Conservation (phyloP, 1,139 yeast genomes). For the Protomyces macrosporus region DNA sequence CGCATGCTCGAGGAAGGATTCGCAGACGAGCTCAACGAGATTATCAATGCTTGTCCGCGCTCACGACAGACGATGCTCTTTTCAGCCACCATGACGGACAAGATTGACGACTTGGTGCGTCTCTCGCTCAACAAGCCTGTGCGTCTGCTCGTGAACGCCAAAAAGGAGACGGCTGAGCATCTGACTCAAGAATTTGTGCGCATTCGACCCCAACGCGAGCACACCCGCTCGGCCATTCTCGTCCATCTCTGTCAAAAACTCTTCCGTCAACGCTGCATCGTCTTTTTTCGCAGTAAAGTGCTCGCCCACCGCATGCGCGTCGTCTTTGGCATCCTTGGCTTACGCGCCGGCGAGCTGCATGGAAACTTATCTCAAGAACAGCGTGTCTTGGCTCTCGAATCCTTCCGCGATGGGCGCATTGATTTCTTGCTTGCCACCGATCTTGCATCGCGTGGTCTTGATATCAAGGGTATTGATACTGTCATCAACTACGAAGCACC, state of each 20-base stretch:
- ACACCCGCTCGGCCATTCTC: conserved; percentile 73
- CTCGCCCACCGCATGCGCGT: conserved; percentile 82
- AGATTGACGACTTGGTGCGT: conserved; percentile 66
- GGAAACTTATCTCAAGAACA: conserved; percentile 95
- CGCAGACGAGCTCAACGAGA: conserved; percentile 88
- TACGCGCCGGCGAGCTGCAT: conserved; percentile 86
- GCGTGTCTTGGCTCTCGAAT: conserved; percentile 75
- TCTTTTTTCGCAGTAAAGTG: conserved; percentile 86
- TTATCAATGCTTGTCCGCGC: conserved; percentile 75
- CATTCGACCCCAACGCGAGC: conserved; percentile 75
- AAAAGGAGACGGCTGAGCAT: conserved; percentile 83
- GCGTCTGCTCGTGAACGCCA: conserved; percentile 92
- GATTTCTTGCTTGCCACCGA: conserved; percentile 94
- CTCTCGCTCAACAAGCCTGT: conserved; percentile 85
- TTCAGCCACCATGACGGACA: conserved; percentile 96
- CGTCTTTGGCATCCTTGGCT: conserved; percentile 76
- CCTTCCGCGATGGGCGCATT: conserved; percentile 72
- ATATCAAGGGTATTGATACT: conserved; percentile 93
- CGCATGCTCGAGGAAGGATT: conserved; percentile 99
- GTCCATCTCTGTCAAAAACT: conserved; percentile 46
- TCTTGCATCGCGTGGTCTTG: conserved; percentile 97
- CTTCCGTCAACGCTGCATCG: conserved; percentile 70
- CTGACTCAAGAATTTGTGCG: conserved; percentile 90
- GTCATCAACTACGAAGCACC: conserved; percentile 97
- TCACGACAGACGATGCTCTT: conserved; percentile 89